Evolutionary conservation across 2,329 filamentous ascomycete genomes (phyloP).

Genomic region (Arthroderma sp.): DNA sequence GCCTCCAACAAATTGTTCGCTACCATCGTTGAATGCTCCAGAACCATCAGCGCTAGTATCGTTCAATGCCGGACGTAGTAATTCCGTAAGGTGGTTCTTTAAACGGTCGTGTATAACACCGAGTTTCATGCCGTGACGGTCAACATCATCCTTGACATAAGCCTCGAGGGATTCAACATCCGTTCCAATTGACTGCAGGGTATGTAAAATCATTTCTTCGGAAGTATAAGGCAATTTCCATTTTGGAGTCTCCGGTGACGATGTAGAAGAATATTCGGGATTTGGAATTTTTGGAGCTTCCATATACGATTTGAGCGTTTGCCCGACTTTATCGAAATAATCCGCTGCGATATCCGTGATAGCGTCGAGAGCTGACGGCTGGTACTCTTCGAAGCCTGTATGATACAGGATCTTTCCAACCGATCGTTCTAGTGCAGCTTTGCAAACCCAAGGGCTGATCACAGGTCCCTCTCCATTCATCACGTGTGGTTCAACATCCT

Average conservation of each 20-base stretch:
- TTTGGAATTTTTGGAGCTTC: slow-evolving; percentile 64
- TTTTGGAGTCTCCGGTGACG: slow-evolving; percentile 18
- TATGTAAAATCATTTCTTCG: slow-evolving; percentile 79
- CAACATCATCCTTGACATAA: slow-evolving; percentile 89
- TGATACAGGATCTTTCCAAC: slow-evolving; percentile 94
- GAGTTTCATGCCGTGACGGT: slow-evolving; percentile 67
- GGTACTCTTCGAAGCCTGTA: slow-evolving; percentile 90
- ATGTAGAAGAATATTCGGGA: slow-evolving; percentile 28
- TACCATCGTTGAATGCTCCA: slow-evolving; percentile 87
- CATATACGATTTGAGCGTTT: slow-evolving; percentile 67
- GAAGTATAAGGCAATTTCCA: slow-evolving; percentile 59
- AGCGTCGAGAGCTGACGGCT: slow-evolving; percentile 82
- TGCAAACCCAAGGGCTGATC: slow-evolving; percentile 70
- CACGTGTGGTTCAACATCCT: slow-evolving; percentile 78
- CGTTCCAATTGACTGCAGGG: slow-evolving; percentile 68
- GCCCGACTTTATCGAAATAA: slow-evolving; percentile 74
- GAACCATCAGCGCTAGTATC: slow-evolving; percentile 73
- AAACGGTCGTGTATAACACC: slow-evolving; percentile 82
- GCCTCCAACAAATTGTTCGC: slow-evolving; percentile 89
- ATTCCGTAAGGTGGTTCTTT: slow-evolving; percentile 82
- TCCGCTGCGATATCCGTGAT: slow-evolving; percentile 80
- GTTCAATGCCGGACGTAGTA: slow-evolving; percentile 75
- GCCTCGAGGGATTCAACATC: slow-evolving; percentile 68
- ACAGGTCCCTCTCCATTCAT: slow-evolving; percentile 78
- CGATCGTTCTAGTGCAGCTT: slow-evolving; percentile 73